Evolutionary conservation across 257 asterid species (phyloP).

Genomic region (Nemophila menziesii): DNA sequence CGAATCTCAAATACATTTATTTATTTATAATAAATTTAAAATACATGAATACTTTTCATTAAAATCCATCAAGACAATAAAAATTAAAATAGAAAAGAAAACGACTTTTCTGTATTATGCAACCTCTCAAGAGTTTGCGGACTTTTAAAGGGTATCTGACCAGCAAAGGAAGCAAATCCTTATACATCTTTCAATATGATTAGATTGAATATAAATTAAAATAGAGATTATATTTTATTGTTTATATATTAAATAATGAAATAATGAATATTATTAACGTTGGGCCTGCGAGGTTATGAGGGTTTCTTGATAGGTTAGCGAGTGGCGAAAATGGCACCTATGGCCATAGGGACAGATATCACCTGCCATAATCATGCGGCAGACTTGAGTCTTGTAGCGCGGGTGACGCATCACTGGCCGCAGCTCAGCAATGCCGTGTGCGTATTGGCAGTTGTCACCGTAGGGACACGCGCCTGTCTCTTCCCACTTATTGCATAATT

Average conservation of each 20-base stretch:
- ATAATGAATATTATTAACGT: not conserved
- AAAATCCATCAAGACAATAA: too few species aligned
- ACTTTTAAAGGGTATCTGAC: too few species aligned
- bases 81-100: too few species aligned
- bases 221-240: not conserved
- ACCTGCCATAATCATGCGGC: slow-evolving; percentile 67
- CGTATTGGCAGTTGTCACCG: slow-evolving; percentile 61
- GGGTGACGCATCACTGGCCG: slow-evolving; percentile 81
- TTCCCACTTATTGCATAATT: slow-evolving; percentile 86
- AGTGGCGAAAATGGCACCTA: slow-evolving; percentile 82
- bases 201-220: too few species aligned
- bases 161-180: too few species aligned
- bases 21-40: too few species aligned
- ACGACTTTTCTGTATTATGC: too few species aligned
- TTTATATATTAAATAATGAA: too few species aligned
- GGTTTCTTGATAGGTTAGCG: slow-evolving; percentile 47
- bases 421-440: slow-evolving; percentile 66
- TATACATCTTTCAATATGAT: too few species aligned
- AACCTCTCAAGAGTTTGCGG: too few species aligned
- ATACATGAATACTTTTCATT: too few species aligned
- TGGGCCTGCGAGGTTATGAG: not conserved
- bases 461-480: slow-evolving; percentile 69
- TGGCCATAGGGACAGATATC: slow-evolving; percentile 67
- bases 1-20: too few species aligned
- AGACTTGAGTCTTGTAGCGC: slow-evolving; percentile 74